These are phyloP conservation scores for Galium porrigens DNA, from an alignment of 305 asterid genomes.

Conservation along the genomic window DNA sequence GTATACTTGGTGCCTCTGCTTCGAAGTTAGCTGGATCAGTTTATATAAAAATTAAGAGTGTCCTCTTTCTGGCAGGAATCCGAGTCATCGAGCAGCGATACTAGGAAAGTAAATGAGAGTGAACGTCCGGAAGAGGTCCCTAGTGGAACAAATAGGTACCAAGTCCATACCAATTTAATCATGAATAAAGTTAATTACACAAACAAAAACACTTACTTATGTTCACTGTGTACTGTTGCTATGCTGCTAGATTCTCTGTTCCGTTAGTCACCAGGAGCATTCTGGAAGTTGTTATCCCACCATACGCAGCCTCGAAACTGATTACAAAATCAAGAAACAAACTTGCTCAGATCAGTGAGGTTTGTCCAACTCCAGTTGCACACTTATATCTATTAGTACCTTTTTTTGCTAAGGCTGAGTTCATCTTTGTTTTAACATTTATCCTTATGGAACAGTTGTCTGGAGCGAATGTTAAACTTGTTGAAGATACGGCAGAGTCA, in stretches of 20 bases:
- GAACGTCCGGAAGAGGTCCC: slow-evolving; percentile 59
- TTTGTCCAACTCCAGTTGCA: slow-evolving; percentile 17
- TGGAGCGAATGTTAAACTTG: slow-evolving; percentile 68
- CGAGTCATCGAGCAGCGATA: slow-evolving; percentile 28
- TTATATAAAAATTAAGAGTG: background rate
- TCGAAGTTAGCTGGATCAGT: background rate
- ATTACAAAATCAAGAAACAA: slow-evolving; percentile 62
- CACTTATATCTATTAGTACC: background rate
- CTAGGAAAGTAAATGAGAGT: slow-evolving; percentile 40
- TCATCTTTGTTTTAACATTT: slow-evolving; percentile 6
- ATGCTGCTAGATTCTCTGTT: slow-evolving; percentile 37
- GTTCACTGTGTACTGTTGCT: background rate
- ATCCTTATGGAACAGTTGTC: slow-evolving; percentile 41
- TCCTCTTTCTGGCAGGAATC: slow-evolving; percentile 40
- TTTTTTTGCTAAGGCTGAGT: slow-evolving; percentile 8
- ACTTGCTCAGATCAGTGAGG: slow-evolving; percentile 76
- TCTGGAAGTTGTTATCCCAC: slow-evolving; percentile 74
- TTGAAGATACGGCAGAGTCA: slow-evolving; percentile 52
- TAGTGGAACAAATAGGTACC: slow-evolving; percentile 43
- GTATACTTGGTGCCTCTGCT: background rate
- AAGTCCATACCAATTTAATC: slow-evolving; percentile 6
- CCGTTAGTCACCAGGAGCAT: slow-evolving; percentile 75
- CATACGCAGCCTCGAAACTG: slow-evolving; percentile 62
- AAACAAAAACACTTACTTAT: no score
- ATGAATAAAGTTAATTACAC: background rate